Evolutionary conservation across 2,329 filamentous ascomycete species (phyloP).

Genomic region (Orbilia ellipsospora): DNA sequence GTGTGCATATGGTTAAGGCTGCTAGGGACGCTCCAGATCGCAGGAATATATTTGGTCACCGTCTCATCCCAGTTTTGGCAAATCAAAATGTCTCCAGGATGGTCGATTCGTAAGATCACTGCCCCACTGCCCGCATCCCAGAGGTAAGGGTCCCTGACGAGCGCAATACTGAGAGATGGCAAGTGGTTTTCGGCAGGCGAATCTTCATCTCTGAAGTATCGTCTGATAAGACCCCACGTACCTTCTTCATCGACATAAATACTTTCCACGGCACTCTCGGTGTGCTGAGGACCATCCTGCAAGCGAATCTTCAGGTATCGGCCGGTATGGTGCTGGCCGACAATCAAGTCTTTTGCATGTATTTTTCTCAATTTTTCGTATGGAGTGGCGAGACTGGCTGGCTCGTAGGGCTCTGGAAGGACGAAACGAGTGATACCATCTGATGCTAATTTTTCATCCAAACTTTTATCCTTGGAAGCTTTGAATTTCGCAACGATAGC

Average conservation of each 20-base stretch:
- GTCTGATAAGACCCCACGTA: conserved; percentile 25
- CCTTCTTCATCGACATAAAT: conserved; percentile 45
- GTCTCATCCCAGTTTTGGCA: conserved; percentile 25
- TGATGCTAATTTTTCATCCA: background rate
- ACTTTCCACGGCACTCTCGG: conserved; percentile 17
- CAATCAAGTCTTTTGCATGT: conserved; percentile 32
- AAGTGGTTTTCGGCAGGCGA: conserved; percentile 3
- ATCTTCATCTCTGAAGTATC: conserved; percentile 41
- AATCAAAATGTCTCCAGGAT: conserved; percentile 28
- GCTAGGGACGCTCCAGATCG: conserved; percentile 12
- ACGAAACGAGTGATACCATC: conserved; percentile 12
- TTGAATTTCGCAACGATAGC: conserved; percentile 1
- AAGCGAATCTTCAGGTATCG: conserved; percentile 31
- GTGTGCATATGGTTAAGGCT: conserved; percentile 2
- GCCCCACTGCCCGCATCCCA: conserved; percentile 23
- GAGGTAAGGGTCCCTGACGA: conserved; percentile 39
- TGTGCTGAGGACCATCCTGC: background rate
- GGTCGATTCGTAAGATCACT: conserved; percentile 35
- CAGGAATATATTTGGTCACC: conserved; percentile 22
- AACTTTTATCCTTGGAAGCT: background rate
- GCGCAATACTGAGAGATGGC: background rate
- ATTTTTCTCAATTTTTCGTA: conserved; percentile 46
- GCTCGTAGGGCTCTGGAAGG: conserved; percentile 35
- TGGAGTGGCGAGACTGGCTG: conserved; percentile 24
- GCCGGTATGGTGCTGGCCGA: conserved; percentile 34